Base-by-base conservation (phyloP, 768 basidiomycete species). In the Tulasnella sp. region DNA sequence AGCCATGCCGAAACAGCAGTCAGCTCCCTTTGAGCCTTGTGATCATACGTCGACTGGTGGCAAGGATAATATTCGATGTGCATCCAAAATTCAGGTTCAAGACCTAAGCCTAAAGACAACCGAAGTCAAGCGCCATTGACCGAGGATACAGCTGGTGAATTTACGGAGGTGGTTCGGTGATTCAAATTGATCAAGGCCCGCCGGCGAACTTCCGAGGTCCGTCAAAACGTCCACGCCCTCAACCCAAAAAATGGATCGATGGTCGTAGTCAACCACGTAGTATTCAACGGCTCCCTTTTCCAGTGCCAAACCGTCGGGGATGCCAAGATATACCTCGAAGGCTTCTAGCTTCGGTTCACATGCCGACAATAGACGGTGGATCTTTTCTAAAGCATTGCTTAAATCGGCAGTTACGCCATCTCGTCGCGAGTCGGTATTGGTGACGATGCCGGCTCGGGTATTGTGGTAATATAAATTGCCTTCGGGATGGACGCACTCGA, bases 31-130 rank as follows among this genome's bases (percentile, higher is more conserved):
- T 76, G 46, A 27, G 75, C 75, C 10, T 24, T n/a, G 36, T 38
- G 75, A 48, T 40, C 40, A 24, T 76, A 76, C 10, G 46, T 39
- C 36, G n/a, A 24, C n/a, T 76, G 44, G 36, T 74, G 75, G 19
- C 44, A 40, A 9, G 75, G 75, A 27, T 48, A 76, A 27, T 76
- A 38, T 21, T 76, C 75, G 19, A 76, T 4, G 44, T 76, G 75
- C 24, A 38, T 31, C 75, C 75, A 76, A 31, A 40, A 76, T 31
- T 76, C 75, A 10, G 75, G 75, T 18, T 24, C 27, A 7, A 76
- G 27, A 6, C 21, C 56, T 12, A 31, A 48, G 40, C 36, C 75
- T 76, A 38, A 9, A 56, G 19, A 31, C 38, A 27, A 27, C 31
- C 3, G n/a, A n/a, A 16, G 9, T 24, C 21, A 44, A 46, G 27